phyloP scores from a whole-genome alignment of 495 filamentous ascomycete species.

The Talaromyces nanjingensis region DNA sequence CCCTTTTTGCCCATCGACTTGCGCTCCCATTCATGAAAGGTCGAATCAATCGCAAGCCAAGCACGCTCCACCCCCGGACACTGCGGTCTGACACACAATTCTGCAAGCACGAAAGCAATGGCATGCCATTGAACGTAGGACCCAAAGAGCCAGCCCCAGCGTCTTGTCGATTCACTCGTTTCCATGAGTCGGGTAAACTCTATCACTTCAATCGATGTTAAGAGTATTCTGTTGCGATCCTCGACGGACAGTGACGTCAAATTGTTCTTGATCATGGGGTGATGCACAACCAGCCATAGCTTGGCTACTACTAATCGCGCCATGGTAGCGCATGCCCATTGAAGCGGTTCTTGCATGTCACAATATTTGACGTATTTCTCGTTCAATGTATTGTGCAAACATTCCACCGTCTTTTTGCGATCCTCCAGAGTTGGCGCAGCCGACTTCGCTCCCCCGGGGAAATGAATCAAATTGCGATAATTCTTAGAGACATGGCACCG shows the following conservation, averaged over 20 bases:
- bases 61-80: constrained; percentile 69
- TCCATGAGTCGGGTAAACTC: constrained; percentile 63
- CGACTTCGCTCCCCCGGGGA: constrained; percentile 14
- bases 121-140: constrained; percentile 81
- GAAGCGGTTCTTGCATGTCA: constrained; percentile 53
- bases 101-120: constrained; percentile 64
- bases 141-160: constrained; percentile 77
- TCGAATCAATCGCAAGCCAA: constrained; percentile 64
- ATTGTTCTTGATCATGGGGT: constrained; percentile 45
- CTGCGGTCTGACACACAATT: constrained; percentile 65
- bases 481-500: constrained; percentile 52
- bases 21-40: constrained; percentile 49
- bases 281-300: constrained; percentile 57
- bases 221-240: constrained; percentile 66
- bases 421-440: constrained; percentile 36
- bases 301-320: constrained; percentile 62
- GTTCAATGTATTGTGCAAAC: constrained; percentile 58
- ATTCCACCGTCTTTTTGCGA: constrained; percentile 55
- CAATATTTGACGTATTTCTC: constrained; percentile 57
- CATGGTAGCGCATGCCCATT: constrained; percentile 65
- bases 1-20: constrained; percentile 48
- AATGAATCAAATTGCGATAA: constrained; percentile 34
- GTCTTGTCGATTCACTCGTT: constrained; percentile 49
- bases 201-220: constrained; percentile 66
- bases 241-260: constrained; percentile 39